Conservation (phyloP, 331 rosid species). For the Malus hybrid region DNA sequence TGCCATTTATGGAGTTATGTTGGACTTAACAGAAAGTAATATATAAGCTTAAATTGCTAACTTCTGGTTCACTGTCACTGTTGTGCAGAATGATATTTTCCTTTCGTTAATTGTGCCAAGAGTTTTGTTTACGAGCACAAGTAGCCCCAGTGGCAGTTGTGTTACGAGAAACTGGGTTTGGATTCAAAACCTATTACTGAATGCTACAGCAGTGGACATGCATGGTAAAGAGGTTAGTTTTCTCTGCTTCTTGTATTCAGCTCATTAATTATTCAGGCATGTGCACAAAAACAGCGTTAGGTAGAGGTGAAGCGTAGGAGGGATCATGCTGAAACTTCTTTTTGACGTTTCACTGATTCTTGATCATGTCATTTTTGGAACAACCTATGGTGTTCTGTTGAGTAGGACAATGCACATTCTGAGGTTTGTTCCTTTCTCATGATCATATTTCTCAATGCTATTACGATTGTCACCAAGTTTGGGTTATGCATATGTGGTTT, state of each 20-base stretch:
- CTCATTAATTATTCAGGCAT: neutral
- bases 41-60: neutral
- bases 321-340: neutral
- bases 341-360: neutral
- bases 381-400: neutral
- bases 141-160: slow-evolving; percentile 52
- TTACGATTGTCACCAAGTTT: neutral
- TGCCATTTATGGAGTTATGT: neutral
- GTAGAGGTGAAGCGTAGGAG: neutral
- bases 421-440: slow-evolving; percentile 46
- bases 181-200: slow-evolving; percentile 46
- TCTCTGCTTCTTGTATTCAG: neutral
- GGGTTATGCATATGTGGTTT: neutral
- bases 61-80: neutral
- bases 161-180: slow-evolving; percentile 58
- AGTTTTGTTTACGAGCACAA: slow-evolving; percentile 23
- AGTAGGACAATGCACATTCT: neutral
- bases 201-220: slow-evolving; percentile 47
- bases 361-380: neutral
- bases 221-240: slow-evolving; percentile 63
- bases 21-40: neutral
- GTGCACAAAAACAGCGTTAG: neutral
- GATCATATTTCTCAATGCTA: neutral
- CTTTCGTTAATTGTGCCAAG: slow-evolving; percentile 74
- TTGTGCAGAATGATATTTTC: slow-evolving; percentile 59